A percentile compares a stretch with the other conserved stretches of the same genome.
Conservation (phyloP, 2,329 filamentous ascomycete genomes). For the Mariannaea sp. region DNA sequence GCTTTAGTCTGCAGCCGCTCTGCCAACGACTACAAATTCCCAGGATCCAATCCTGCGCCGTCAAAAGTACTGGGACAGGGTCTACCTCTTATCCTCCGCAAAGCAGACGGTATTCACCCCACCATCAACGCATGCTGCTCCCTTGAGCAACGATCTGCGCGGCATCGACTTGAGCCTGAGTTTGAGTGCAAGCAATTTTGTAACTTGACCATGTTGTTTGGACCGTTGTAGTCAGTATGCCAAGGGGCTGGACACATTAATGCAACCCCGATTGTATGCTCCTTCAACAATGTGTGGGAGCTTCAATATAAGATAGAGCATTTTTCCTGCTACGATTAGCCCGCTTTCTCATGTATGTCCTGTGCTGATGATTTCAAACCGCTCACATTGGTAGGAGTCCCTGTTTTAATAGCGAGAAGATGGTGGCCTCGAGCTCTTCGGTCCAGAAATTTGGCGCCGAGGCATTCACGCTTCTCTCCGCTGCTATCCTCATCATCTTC, state of each 20-base stretch:
- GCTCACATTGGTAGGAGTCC: too few species aligned
- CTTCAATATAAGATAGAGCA: too few species aligned
- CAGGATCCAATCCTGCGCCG: neutral
- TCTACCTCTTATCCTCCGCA: neutral
- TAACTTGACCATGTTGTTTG: conserved; percentile 2
- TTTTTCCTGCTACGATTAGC: too few species aligned
- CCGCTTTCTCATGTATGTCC: neutral
- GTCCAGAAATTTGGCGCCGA: conserved; percentile 28
- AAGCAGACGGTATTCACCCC: too few species aligned
- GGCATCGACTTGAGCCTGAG: conserved; percentile 12
- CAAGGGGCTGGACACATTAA: too few species aligned
- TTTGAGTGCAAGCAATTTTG: conserved; percentile 6
- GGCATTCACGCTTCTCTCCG: conserved; percentile 50
- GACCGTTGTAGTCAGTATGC: neutral
- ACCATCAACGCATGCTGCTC: neutral
- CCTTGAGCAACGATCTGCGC: conserved; percentile 4
- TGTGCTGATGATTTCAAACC: neutral
- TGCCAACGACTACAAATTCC: neutral
- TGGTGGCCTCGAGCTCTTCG: conserved; percentile 7
- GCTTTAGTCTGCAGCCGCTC: neutral
- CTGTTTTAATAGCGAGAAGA: neutral
- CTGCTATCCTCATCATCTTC: conserved; percentile 54
- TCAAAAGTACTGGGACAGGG: conserved; percentile 1
- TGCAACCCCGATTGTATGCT: too few species aligned
- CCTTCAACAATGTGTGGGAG: too few species aligned